Conservation (phyloP, 2,329 filamentous ascomycete species). For the Alternaria incomplexa region DNA sequence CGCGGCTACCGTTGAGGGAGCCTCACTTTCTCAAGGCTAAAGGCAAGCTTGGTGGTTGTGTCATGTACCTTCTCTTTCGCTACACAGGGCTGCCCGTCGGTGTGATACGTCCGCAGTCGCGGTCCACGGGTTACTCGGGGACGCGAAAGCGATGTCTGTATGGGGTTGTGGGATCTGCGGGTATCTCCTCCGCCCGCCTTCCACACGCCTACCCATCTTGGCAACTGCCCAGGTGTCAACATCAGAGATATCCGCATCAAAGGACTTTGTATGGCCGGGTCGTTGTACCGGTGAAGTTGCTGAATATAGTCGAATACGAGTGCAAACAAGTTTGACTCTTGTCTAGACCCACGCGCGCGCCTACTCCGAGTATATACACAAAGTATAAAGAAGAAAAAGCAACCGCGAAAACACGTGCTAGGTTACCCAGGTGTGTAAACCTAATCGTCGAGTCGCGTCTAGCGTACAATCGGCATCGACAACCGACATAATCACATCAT, state of each 20-base stretch:
- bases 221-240: background rate
- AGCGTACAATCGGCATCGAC: background rate
- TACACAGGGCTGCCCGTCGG: background rate
- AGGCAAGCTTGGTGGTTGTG: background rate
- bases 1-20: background rate
- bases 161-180: background rate
- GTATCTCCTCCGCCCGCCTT: background rate
- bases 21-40: constrained; percentile 1
- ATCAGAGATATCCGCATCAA: background rate
- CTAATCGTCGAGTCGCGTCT: background rate
- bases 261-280: background rate
- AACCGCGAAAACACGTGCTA: background rate
- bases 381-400: background rate
- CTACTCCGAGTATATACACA: background rate
- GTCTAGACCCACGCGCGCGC: background rate
- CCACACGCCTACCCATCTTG: background rate
- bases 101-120: background rate
- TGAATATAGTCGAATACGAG: background rate
- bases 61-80: background rate
- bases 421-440: background rate
- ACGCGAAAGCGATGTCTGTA: background rate
- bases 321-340: background rate
- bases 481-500: background rate
- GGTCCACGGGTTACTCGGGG: background rate
- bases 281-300: background rate